phyloP scores from a whole-genome alignment of 169 alveolate genomes.

The Eimeria acervulina region DNA sequence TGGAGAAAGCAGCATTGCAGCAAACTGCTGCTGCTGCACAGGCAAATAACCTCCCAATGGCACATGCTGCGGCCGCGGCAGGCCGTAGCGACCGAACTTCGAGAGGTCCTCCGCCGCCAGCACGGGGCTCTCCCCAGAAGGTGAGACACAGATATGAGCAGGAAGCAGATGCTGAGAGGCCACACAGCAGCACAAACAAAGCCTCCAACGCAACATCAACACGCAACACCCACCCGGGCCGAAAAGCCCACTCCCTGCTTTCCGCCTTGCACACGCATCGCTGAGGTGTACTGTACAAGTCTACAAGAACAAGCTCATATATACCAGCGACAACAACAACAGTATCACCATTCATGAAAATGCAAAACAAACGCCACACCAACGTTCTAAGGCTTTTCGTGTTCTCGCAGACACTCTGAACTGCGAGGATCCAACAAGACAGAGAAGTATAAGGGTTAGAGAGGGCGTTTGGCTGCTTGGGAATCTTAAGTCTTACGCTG shows the following conservation, averaged over 20 bases:
- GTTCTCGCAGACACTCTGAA: not conserved
- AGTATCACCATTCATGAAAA: not conserved
- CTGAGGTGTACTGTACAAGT: not conserved
- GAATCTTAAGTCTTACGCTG: slow-evolving; percentile 58
- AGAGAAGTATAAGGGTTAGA: no score
- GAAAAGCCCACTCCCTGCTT: not conserved
- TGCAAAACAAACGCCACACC: not conserved
- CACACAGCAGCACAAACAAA: not conserved
- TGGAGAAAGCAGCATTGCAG: slow-evolving; percentile 52
- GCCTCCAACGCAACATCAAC: not conserved
- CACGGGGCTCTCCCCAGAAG: slow-evolving; percentile 14
- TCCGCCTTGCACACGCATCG: not conserved
- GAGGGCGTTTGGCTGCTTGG: no score
- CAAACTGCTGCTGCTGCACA: slow-evolving; percentile 51
- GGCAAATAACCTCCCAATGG: slow-evolving; percentile 70
- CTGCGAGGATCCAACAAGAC: not conserved
- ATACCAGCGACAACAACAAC: not conserved
- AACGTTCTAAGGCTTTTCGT: not conserved
- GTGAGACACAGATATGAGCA: slow-evolving; percentile 29
- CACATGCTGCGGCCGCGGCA: slow-evolving; percentile 64
- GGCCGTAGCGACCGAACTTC: slow-evolving; percentile 7
- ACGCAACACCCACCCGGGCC: not conserved
- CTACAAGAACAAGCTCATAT: not conserved
- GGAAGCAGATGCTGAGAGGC: slow-evolving; percentile 56
- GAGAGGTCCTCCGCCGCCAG: slow-evolving; percentile 44